Percentiles rank a stretch among this genome's conserved stretches.
phyloP scores from a whole-genome alignment of 2,329 filamentous ascomycete species.

The Parascedosporium putredinis region DNA sequence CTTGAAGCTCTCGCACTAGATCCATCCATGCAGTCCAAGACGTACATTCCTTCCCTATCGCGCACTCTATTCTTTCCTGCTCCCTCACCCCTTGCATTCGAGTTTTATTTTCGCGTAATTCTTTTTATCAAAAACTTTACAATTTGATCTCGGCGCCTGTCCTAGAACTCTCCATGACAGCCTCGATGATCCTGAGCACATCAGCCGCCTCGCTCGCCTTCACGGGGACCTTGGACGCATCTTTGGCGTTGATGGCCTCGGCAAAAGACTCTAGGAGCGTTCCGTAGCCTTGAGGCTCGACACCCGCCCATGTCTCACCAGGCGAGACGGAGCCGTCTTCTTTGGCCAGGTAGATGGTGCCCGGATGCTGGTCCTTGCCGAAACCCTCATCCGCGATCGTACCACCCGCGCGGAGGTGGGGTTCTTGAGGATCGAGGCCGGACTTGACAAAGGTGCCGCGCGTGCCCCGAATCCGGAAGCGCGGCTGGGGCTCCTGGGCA shows the following conservation, averaged over 20 bases:
- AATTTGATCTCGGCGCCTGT: constrained; percentile 33
- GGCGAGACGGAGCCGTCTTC: constrained; percentile 39
- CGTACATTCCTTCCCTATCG: too few species aligned
- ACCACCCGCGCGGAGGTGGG: constrained; percentile 56
- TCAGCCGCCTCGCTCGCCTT: constrained; percentile 41
- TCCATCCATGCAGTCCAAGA: too few species aligned
- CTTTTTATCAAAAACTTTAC: not conserved
- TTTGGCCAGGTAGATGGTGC: constrained; percentile 47
- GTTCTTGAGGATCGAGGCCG: constrained; percentile 64
- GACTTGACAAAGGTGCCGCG: constrained; percentile 67
- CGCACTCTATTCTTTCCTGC: not conserved
- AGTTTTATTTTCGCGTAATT: too few species aligned
- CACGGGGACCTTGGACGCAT: constrained; percentile 41
- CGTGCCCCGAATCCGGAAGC: constrained; percentile 68
- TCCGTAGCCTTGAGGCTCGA: constrained; percentile 56
- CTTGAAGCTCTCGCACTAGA: too few species aligned
- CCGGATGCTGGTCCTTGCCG: constrained; percentile 45
- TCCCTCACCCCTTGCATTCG: too few species aligned
- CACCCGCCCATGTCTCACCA: constrained; percentile 38
- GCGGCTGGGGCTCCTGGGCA: constrained; percentile 56
- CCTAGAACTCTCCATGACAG: constrained; percentile 37
- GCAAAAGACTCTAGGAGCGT: constrained; percentile 53
- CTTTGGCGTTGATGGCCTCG: constrained; percentile 34
- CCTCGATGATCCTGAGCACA: constrained; percentile 43
- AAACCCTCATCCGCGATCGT: constrained; percentile 52